phyloP scores from a whole-genome alignment of 306 rosid species.

The Prunus salicina region DNA sequence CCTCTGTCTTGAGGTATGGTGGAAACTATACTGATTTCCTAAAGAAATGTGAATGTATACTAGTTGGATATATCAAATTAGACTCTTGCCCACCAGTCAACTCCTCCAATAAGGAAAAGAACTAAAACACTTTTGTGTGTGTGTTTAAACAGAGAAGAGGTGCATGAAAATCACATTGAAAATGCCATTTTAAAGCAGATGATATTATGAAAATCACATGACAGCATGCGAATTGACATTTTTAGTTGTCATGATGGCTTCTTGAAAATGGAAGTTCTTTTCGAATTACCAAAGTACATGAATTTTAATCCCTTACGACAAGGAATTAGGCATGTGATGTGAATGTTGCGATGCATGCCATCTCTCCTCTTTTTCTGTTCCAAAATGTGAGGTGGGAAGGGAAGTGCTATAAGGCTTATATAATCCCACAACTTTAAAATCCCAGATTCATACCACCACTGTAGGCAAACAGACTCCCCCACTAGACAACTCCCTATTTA shows the following conservation, averaged over 20 bases:
- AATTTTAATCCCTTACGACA: not conserved
- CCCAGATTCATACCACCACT: no score
- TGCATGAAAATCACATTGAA: not conserved
- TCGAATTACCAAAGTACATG: not conserved
- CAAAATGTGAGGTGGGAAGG: not conserved
- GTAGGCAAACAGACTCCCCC: no score
- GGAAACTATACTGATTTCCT: conserved; percentile 3
- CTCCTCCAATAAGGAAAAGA: not conserved
- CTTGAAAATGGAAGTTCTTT: not conserved
- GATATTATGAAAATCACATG: not conserved
- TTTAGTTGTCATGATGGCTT: not conserved
- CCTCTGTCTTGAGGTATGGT: not conserved
- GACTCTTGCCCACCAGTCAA: no score
- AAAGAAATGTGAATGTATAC: not conserved
- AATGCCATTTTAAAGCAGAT: not conserved
- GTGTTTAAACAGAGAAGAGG: not conserved
- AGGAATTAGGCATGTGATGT: not conserved
- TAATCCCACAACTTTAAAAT: no score
- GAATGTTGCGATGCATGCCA: not conserved
- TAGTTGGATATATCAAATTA: not conserved
- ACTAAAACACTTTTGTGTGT: not conserved
- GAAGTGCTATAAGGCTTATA: no score
- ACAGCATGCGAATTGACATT: not conserved
- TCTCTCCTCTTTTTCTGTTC: not conserved
- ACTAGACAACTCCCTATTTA: no score